These are phyloP conservation scores for Heterobasidion occidentale DNA, from an alignment of 1,284 basidiomycete genomes.

Conservation along the genomic window DNA sequence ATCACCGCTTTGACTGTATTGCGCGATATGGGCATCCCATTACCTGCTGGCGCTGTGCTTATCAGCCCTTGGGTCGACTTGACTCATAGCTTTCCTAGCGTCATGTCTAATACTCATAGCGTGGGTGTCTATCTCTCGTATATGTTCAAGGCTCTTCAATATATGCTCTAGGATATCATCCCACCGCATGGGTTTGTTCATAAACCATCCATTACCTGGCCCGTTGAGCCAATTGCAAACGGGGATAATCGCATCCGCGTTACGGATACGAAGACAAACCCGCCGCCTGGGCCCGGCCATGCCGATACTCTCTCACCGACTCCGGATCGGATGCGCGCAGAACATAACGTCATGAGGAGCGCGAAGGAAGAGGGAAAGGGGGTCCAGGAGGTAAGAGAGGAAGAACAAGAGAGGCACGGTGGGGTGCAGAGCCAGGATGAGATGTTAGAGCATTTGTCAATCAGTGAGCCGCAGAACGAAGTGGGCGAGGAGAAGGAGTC, in stretches of 20 bases:
- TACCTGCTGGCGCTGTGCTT: conserved; percentile 71
- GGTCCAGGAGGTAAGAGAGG: conserved; percentile 8
- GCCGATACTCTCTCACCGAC: conserved; percentile 38
- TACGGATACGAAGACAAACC: conserved; percentile 27
- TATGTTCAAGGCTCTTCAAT: conserved; percentile 15
- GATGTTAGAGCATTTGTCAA: conserved; percentile 22
- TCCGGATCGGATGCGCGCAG: conserved; percentile 18
- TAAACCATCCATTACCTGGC: conserved; percentile 52
- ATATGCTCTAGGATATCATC: conserved; percentile 46
- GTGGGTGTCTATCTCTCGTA: conserved; percentile 30
- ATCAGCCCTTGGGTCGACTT: conserved; percentile 82
- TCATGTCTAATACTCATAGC: conserved; percentile 65
- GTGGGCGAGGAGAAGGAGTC: neutral
- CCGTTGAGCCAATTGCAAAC: conserved; percentile 32
- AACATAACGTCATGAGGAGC: conserved; percentile 12
- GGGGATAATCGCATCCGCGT: conserved; percentile 29
- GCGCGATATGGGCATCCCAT: conserved; percentile 65
- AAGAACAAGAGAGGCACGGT: conserved; percentile 15
- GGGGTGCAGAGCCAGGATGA: conserved; percentile 26
- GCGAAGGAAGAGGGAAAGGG: conserved; percentile 7
- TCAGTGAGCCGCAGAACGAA: neutral
- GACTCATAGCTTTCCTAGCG: conserved; percentile 79
- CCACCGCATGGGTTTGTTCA: conserved; percentile 54
- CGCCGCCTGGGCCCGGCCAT: conserved; percentile 43
- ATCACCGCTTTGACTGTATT: conserved; percentile 66